Conservation (phyloP, 768 basidiomycete species). For the Tricholoma terreum region DNA sequence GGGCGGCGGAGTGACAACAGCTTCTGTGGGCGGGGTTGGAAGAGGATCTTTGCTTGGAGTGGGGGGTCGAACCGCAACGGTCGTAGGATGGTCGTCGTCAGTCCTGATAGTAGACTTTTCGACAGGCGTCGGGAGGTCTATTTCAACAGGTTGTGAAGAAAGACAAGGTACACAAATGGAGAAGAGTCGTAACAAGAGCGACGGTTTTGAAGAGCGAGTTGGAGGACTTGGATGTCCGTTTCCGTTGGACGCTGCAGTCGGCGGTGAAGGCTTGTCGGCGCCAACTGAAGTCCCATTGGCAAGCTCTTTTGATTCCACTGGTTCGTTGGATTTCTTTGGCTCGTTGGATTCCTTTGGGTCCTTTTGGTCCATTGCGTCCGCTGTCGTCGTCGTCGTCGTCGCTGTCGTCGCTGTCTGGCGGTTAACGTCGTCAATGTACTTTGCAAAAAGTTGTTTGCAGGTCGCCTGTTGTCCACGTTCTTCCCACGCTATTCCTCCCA, state of each 20-base stretch:
- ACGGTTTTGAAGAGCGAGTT: conserved; percentile 36
- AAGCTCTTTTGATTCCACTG: no score
- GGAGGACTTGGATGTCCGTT: conserved; percentile 5
- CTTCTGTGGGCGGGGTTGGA: background rate
- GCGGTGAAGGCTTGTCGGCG: no score
- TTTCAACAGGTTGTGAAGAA: conserved; percentile 42
- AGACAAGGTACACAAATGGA: conserved; percentile 66
- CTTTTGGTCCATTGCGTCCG: no score
- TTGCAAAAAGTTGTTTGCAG: background rate
- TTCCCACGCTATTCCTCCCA: background rate
- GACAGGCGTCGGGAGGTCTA: conserved; percentile 37
- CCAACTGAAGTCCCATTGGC: no score
- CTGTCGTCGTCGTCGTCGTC: no score
- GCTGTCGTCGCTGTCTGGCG: no score
- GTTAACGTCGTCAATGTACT: no score
- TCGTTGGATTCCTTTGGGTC: no score
- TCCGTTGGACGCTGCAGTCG: background rate
- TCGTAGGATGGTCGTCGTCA: conserved; percentile 20
- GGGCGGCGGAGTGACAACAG: conserved; percentile 5
- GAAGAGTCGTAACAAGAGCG: conserved; percentile 59
- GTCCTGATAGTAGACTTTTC: conserved; percentile 23
- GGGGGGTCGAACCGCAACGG: conserved; percentile 7
- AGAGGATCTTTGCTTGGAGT: conserved; percentile 1
- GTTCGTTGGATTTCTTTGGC: no score
- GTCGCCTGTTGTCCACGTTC: conserved; percentile 12